These are phyloP conservation scores for Dysphania ambrosioides DNA, from an alignment of 148 eudicot species.

Conservation along the genomic window DNA sequence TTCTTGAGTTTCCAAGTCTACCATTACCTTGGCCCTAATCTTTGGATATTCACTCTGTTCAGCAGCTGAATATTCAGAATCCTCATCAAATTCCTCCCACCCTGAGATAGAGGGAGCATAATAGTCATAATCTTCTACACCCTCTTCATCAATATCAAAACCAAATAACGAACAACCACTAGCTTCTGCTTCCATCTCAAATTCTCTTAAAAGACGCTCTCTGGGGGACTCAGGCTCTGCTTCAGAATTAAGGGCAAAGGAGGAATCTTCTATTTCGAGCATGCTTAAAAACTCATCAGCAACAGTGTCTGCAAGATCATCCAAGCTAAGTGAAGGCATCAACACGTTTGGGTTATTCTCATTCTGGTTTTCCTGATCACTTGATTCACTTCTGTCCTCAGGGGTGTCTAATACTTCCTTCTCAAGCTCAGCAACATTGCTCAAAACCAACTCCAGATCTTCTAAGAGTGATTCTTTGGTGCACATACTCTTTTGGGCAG, in stretches of 20 bases:
- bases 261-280: slow-evolving; percentile 44
- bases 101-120: slow-evolving; percentile 30
- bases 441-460: slow-evolving; percentile 67
- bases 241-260: slow-evolving; percentile 30
- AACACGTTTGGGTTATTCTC: slow-evolving; percentile 34
- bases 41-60: slow-evolving; percentile 36
- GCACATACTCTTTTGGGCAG: slow-evolving; percentile 27
- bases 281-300: slow-evolving; percentile 60
- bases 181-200: slow-evolving; percentile 50
- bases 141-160: slow-evolving; percentile 34
- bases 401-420: slow-evolving; percentile 53
- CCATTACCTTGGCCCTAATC: slow-evolving; percentile 56
- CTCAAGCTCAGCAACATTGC: slow-evolving; percentile 43
- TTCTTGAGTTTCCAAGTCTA: slow-evolving; percentile 70
- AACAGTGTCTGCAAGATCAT: slow-evolving; percentile 53
- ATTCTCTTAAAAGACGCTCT: slow-evolving; percentile 56
- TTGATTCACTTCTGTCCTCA: slow-evolving; percentile 41
- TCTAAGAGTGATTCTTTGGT: slow-evolving; percentile 56
- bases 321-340: slow-evolving; percentile 48
- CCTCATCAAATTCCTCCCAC: slow-evolving; percentile 37
- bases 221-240: slow-evolving; percentile 60
- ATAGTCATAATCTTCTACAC: slow-evolving; percentile 36
- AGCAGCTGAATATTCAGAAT: slow-evolving; percentile 32
- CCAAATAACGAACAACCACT: slow-evolving; percentile 43
- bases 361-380: slow-evolving; percentile 27